Conservation (phyloP, 2,329 filamentous ascomycete genomes). For the Rhexocercosporidium sp. region DNA sequence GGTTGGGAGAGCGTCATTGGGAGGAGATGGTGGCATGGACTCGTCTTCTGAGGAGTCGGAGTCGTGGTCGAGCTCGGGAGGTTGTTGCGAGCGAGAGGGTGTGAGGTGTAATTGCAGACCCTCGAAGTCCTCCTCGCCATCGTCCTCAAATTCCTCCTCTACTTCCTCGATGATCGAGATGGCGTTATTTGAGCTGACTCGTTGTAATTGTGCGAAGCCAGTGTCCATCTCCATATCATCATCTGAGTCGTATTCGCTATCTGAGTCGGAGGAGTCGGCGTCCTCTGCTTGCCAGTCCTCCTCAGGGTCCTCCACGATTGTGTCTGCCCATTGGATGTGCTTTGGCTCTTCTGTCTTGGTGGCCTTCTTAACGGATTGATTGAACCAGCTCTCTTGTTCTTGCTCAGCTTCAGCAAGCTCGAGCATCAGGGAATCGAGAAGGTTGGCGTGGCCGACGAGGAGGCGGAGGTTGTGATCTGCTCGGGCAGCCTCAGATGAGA, state of each 20-base stretch:
- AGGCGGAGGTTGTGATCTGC: constrained; percentile 93
- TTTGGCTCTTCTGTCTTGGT: constrained; percentile 60
- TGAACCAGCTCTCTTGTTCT: constrained; percentile 98
- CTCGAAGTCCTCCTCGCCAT: constrained; percentile 67
- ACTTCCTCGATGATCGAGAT: constrained; percentile 37
- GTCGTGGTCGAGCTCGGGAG: constrained; percentile 74
- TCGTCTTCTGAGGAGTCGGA: constrained; percentile 75
- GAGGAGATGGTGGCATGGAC: constrained; percentile 63
- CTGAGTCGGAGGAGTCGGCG: constrained; percentile 55
- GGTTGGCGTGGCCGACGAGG: constrained; percentile 96
- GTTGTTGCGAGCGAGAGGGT: constrained; percentile 64
- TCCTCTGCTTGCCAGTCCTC: constrained; percentile 74
- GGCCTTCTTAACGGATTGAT: constrained; percentile 86
- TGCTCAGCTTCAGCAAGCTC: constrained; percentile 89
- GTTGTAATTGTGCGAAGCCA: constrained; percentile 52
- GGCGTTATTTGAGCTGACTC: constrained; percentile 49
- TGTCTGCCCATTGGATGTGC: constrained; percentile 88
- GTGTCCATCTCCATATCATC: constrained; percentile 65
- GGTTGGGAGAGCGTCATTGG: constrained; percentile 54
- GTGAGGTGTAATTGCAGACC: constrained; percentile 72
- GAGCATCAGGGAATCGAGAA: constrained; percentile 94
- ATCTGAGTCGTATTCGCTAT: constrained; percentile 55
- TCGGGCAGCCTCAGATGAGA: constrained; percentile 86
- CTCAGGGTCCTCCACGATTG: constrained; percentile 73
- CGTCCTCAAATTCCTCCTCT: constrained; percentile 53